Conservation (phyloP, 768 basidiomycete species). For the Neoboletus subvelutipes region DNA sequence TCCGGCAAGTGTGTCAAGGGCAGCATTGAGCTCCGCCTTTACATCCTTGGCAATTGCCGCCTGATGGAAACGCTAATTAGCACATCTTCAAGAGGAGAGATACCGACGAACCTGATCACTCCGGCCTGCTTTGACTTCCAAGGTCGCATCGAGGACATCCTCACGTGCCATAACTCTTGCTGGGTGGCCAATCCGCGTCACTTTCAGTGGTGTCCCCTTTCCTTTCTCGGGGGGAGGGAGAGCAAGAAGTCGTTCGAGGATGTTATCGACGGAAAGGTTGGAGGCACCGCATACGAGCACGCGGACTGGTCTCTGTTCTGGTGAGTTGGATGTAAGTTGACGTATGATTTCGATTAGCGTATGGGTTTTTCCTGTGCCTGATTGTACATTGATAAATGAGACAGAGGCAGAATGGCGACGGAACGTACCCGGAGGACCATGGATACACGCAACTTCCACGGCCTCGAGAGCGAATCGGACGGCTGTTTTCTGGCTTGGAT, state of each 20-base stretch:
- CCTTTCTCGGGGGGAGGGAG: slow-evolving; percentile 52
- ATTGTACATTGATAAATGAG: not conserved
- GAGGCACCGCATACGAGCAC: slow-evolving; percentile 91
- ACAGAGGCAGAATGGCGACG: not conserved
- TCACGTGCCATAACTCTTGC: slow-evolving; percentile 83
- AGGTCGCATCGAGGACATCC: slow-evolving; percentile 62
- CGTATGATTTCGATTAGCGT: slow-evolving; percentile 93
- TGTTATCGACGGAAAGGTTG: slow-evolving; percentile 94
- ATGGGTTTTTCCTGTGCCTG: slow-evolving; percentile 93
- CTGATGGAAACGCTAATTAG: slow-evolving; percentile 36
- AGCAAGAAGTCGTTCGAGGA: slow-evolving; percentile 79
- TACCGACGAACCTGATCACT: slow-evolving; percentile 58
- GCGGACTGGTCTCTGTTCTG: slow-evolving; percentile 48
- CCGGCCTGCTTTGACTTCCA: slow-evolving; percentile 69
- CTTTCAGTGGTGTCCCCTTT: slow-evolving; percentile 45
- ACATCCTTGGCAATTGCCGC: slow-evolving; percentile 86
- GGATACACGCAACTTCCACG: slow-evolving; percentile 85
- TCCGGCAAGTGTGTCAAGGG: slow-evolving; percentile 64
- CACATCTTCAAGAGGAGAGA: not conserved
- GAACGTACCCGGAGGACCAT: slow-evolving; percentile 86
- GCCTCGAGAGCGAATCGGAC: slow-evolving; percentile 80
- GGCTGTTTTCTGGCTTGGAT: slow-evolving; percentile 81
- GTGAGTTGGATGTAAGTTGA: slow-evolving; percentile 60
- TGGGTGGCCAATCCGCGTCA: slow-evolving; percentile 93
- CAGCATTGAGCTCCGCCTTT: slow-evolving; percentile 77